A percentile compares a stretch with the other conserved stretches of the same genome.
These are phyloP conservation scores for Colletotrichum ledebouriae DNA, from an alignment of 2,329 filamentous ascomycete genomes.

Conservation along the genomic window DNA sequence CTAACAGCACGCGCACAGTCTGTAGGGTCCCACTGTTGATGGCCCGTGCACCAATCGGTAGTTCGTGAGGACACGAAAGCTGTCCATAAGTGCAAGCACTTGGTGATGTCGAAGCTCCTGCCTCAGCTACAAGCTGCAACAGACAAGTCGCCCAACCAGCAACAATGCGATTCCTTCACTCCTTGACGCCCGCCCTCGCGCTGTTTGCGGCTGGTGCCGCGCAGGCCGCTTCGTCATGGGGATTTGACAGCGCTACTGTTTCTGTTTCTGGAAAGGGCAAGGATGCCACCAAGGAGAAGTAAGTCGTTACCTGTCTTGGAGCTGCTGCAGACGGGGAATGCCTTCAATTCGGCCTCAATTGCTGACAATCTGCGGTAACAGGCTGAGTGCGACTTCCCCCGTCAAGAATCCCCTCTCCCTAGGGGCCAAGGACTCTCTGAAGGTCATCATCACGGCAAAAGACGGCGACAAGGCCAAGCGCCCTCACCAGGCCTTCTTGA, in stretches of 20 bases:
- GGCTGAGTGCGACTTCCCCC: slow-evolving; percentile 70
- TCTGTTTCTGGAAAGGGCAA: slow-evolving; percentile 76
- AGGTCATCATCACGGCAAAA: slow-evolving; percentile 84
- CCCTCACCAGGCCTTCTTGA: slow-evolving; percentile 93
- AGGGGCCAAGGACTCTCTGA: slow-evolving; percentile 79
- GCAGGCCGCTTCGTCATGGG: slow-evolving; percentile 73
- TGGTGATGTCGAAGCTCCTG: slow-evolving; percentile 38
- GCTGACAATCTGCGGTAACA: slow-evolving; percentile 50
- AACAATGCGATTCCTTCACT: slow-evolving; percentile 58
- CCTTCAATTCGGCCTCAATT: slow-evolving; percentile 40
- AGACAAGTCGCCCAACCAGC: slow-evolving; percentile 40
- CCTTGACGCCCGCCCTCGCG: slow-evolving; percentile 56
- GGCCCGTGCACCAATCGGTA: slow-evolving; percentile 38
- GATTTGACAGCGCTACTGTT: slow-evolving; percentile 79
- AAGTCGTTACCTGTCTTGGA: slow-evolving; percentile 48
- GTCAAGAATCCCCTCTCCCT: slow-evolving; percentile 76
- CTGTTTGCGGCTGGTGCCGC: slow-evolving; percentile 65
- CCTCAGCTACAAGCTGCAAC: slow-evolving; percentile 39
- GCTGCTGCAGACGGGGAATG: slow-evolving; percentile 28
- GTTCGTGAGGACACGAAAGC: slow-evolving; percentile 43
- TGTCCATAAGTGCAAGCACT: slow-evolving; percentile 42
- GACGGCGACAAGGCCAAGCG: slow-evolving; percentile 84
- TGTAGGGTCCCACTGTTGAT: neutral
- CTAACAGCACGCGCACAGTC: neutral
- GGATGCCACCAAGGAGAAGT: slow-evolving; percentile 76